Evolutionary conservation across 2,329 filamentous ascomycete genomes (phyloP), one percentile per base, ranked within the genome.

Genomic region (Colletotrichum acutatum): DNA sequence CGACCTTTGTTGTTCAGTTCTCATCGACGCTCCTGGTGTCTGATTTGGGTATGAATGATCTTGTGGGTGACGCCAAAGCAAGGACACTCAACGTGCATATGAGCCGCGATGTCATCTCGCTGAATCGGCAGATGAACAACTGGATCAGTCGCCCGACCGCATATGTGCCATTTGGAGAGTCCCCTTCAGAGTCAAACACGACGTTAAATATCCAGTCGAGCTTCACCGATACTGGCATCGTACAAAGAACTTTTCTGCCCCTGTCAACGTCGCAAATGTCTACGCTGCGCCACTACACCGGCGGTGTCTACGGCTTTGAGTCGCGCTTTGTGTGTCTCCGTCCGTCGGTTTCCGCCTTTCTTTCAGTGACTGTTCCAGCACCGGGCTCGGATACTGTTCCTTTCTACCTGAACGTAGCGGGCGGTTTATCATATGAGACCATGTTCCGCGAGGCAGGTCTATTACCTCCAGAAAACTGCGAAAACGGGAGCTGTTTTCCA

Each of bases 51-150:
- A 4, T 53, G 4, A 5, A 30, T 1, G 11, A 62, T 5, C 16
- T 58, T 4, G 14, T 54, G 0, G 54, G 19, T 2, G 54, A 60
- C 12, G 12, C 42, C 6, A 49, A 9, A 4, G 14, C 46, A 2
- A 3, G 5, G 7, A 37, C 9, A 1, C 1, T 66, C 3, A 8
- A 24, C 9, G 5, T 53, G 4, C 46, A 42, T 30, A 66, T 70
- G 30, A 70, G 62, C 8, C 7, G 4, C 3, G 61, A 70, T 11
- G 62, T 70, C 7, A 60, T 66, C 32, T 66, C 67, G 0, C 12
- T 70, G 30, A 70, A 70, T 1, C 54, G 67, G 7, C 37, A 66
- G 16, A 66, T 66, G 67, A 70, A 66, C 19, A 28, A 66, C 3
- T 70, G 67, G 54, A 28, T 66, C 0, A 14, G 42, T 14, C 67